Percentiles rank a stretch among this genome's conserved stretches.
Evolutionary conservation across 1,139 yeast genomes (phyloP).

Genomic region (Sugiyamaella novakii): DNA sequence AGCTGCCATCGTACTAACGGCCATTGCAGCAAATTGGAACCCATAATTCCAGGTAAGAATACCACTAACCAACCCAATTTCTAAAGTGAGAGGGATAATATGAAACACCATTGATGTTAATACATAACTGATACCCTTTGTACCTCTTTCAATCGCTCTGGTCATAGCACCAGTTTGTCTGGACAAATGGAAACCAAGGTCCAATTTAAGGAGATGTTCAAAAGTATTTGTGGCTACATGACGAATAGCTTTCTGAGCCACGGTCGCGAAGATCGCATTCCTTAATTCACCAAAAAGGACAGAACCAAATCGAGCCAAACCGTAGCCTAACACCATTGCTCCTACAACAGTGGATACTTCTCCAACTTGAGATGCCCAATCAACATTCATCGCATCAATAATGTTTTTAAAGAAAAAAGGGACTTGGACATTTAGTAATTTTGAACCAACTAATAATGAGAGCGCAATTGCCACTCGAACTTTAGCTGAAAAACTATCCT

Average conservation of each 20-base stretch:
- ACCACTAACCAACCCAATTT: constrained; percentile 90
- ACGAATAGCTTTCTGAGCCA: constrained; percentile 92
- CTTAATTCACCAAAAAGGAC: constrained; percentile 91
- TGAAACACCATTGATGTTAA: constrained; percentile 96
- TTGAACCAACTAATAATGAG: constrained; percentile 71
- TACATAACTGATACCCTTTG: constrained; percentile 94
- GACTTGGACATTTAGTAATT: constrained; percentile 87
- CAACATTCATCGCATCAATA: constrained; percentile 90
- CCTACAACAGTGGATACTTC: constrained; percentile 62
- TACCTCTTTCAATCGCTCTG: constrained; percentile 95
- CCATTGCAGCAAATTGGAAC: constrained; percentile 81
- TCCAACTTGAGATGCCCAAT: constrained; percentile 70
- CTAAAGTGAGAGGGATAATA: constrained; percentile 88
- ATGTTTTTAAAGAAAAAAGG: constrained; percentile 91
- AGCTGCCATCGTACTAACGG: constrained; percentile 82
- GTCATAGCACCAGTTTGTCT: constrained; percentile 96
- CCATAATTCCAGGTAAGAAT: constrained; percentile 93
- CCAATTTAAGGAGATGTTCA: constrained; percentile 77
- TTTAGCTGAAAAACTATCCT: constrained; percentile 66
- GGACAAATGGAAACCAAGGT: constrained; percentile 84
- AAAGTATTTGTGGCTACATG: constrained; percentile 89
- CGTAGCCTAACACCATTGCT: constrained; percentile 81
- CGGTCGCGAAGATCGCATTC: constrained; percentile 93
- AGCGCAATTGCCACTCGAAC: constrained; percentile 77
- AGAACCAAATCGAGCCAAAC: constrained; percentile 92